phyloP scores from a whole-genome alignment of 352 stramenopile species.

The Plasmopara muralis region DNA sequence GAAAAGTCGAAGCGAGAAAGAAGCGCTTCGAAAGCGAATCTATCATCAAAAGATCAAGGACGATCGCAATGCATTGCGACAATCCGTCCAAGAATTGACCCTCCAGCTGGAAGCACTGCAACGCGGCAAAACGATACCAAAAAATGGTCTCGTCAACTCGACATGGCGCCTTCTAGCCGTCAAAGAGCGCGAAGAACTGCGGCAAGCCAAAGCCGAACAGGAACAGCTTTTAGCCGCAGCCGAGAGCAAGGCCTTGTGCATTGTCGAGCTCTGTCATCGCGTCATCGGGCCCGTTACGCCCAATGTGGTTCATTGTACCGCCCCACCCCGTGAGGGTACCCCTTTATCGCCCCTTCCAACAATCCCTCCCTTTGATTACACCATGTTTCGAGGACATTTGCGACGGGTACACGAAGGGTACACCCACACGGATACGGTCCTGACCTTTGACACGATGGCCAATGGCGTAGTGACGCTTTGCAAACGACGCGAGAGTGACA shows the following conservation, averaged over 20 bases:
- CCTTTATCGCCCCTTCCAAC: too few relatives aligned
- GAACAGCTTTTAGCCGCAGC: slow-evolving; percentile 7
- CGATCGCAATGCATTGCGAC: slow-evolving; percentile 7
- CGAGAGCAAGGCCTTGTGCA: slow-evolving; percentile 8
- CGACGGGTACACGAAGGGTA: slow-evolving; percentile 18
- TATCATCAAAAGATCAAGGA: slow-evolving; percentile 14
- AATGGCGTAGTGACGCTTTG: slow-evolving; percentile 6
- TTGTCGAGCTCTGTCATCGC: slow-evolving; percentile 10
- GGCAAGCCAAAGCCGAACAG: slow-evolving; percentile 9
- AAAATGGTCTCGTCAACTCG: background rate
- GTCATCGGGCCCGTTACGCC: background rate
- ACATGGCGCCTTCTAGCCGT: slow-evolving; percentile 6
- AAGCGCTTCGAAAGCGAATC: slow-evolving; percentile 9
- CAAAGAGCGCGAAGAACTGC: slow-evolving; percentile 8
- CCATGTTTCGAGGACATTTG: slow-evolving; percentile 22
- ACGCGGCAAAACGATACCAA: slow-evolving; percentile 2
- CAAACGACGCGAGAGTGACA: slow-evolving; percentile 5
- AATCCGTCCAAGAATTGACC: slow-evolving; percentile 9
- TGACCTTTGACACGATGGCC: slow-evolving; percentile 5
- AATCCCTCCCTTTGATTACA: slow-evolving; percentile 13
- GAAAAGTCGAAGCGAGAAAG: slow-evolving; percentile 13
- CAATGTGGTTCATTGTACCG: too few relatives aligned
- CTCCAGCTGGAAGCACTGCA: slow-evolving; percentile 6
- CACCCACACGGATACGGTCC: slow-evolving; percentile 10
- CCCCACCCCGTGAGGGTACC: background rate